These are phyloP conservation scores for Tolypocladium inflatum DNA, from an alignment of 2,329 filamentous ascomycete species.

Conservation along the genomic window DNA sequence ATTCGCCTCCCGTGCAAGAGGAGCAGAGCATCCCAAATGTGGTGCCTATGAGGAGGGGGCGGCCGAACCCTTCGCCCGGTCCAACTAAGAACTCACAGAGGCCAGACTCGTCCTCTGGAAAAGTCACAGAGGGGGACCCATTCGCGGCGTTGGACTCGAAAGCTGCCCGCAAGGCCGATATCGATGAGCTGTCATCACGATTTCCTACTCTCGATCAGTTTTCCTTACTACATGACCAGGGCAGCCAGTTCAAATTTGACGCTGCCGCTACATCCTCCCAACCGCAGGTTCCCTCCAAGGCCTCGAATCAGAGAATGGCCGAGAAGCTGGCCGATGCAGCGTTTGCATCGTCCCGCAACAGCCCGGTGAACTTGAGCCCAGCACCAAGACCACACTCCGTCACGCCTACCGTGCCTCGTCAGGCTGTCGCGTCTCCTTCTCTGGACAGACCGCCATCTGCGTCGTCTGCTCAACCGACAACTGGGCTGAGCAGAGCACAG, in stretches of 20 bases:
- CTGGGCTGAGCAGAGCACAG: constrained; percentile 46
- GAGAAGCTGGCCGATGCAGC: constrained; percentile 77
- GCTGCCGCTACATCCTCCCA: constrained; percentile 36
- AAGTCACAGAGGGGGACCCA: constrained; percentile 66
- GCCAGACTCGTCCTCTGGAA: constrained; percentile 51
- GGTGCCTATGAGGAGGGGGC: constrained; percentile 85
- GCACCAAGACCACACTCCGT: constrained; percentile 20
- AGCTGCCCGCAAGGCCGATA: constrained; percentile 32
- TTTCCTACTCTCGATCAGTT: constrained; percentile 95
- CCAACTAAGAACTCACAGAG: constrained; percentile 33
- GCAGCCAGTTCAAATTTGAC: constrained; percentile 77
- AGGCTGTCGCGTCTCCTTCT: constrained; percentile 14
- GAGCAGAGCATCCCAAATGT: constrained; percentile 76
- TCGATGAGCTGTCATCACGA: constrained; percentile 73
- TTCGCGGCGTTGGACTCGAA: constrained; percentile 80
- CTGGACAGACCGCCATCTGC: constrained; percentile 24
- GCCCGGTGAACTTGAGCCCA: constrained; percentile 9
- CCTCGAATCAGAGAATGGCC: constrained; percentile 56
- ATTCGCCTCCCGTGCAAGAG: constrained; percentile 63
- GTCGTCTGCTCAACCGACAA: constrained; percentile 30
- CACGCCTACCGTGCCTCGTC: constrained; percentile 14
- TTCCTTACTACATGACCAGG: constrained; percentile 75
- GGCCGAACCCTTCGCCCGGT: constrained; percentile 34
- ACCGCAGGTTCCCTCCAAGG: constrained; percentile 36
- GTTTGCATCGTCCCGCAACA: constrained; percentile 46